These are phyloP conservation scores for Noccaea caerulescens DNA, from an alignment of 345 rosid species.

Conservation along the genomic window DNA sequence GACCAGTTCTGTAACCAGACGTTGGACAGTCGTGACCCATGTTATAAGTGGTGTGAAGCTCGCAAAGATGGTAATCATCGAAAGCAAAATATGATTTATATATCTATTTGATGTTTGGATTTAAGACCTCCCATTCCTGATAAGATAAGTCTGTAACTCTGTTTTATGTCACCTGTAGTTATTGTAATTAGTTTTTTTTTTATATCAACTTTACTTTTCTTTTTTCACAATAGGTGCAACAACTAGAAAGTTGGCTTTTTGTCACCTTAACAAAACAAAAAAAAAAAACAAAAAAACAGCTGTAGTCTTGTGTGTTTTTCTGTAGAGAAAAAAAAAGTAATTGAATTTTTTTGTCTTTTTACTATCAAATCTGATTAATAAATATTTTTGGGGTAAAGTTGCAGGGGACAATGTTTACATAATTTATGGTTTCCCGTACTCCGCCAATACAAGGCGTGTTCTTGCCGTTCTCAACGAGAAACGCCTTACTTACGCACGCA, in stretches of 20 bases:
- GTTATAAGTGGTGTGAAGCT: constrained; percentile 1
- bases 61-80: constrained; percentile 22
- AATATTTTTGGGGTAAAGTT: neutral
- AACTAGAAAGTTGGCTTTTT: too few relatives aligned
- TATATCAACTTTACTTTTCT: too few relatives aligned
- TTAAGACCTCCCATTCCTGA: neutral
- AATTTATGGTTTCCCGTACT: constrained; percentile 35
- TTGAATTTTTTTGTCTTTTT: too few relatives aligned
- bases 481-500: constrained; percentile 23
- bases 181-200: neutral
- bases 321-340: too few relatives aligned
- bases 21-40: constrained; percentile 9
- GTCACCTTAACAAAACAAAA: too few relatives aligned
- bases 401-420: constrained; percentile 15
- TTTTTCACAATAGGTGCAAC: too few relatives aligned
- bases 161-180: neutral
- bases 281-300: too few relatives aligned
- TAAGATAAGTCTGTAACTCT: neutral
- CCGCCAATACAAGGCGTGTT: constrained; percentile 39
- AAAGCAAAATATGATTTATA: neutral
- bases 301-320: too few relatives aligned
- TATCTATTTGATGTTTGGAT: neutral
- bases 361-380: too few relatives aligned
- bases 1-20: constrained; percentile 8
- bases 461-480: constrained; percentile 44